These are phyloP conservation scores for Xylariaceae sp. DNA, from an alignment of 2,329 filamentous ascomycete genomes.

Conservation along the genomic window DNA sequence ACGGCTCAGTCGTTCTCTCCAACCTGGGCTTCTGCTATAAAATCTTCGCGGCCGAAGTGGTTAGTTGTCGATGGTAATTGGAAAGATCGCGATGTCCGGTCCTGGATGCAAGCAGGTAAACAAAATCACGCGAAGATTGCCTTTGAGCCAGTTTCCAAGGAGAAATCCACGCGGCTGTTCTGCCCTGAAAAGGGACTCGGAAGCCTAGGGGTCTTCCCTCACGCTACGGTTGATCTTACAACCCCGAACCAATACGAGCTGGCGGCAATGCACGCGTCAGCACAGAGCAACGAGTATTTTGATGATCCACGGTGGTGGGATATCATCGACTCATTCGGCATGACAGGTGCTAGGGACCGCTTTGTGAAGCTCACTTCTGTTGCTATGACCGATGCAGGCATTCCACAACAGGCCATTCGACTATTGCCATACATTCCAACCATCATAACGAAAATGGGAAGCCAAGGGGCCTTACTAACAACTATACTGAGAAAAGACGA, in stretches of 20 bases:
- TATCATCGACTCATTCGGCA: conserved; percentile 78
- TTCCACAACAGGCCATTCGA: conserved; percentile 83
- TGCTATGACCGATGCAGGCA: conserved; percentile 75
- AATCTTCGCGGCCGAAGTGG: conserved; percentile 69
- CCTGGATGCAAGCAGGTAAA: conserved; percentile 70
- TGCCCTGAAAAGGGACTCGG: conserved; percentile 44
- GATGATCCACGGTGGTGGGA: conserved; percentile 77
- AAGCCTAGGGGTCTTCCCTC: conserved; percentile 61
- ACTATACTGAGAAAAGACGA: conserved; percentile 73
- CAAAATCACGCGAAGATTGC: conserved; percentile 65
- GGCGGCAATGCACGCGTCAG: conserved; percentile 75
- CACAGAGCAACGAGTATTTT: conserved; percentile 70
- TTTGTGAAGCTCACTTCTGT: conserved; percentile 71
- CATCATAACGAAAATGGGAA: conserved; percentile 83
- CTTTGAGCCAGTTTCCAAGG: conserved; percentile 87
- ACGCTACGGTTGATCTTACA: conserved; percentile 70
- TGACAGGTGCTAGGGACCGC: conserved; percentile 74
- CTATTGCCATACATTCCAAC: conserved; percentile 87
- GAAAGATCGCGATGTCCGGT: conserved; percentile 67
- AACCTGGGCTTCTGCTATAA: conserved; percentile 66
- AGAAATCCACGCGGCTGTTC: conserved; percentile 78
- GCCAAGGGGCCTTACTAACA: conserved; percentile 75
- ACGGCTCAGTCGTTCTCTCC: conserved; percentile 58
- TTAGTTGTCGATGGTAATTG: conserved; percentile 90
- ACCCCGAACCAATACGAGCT: conserved; percentile 88